phyloP scores from a whole-genome alignment of 1,284 basidiomycete genomes.

The Apiotrichum laibachii region DNA sequence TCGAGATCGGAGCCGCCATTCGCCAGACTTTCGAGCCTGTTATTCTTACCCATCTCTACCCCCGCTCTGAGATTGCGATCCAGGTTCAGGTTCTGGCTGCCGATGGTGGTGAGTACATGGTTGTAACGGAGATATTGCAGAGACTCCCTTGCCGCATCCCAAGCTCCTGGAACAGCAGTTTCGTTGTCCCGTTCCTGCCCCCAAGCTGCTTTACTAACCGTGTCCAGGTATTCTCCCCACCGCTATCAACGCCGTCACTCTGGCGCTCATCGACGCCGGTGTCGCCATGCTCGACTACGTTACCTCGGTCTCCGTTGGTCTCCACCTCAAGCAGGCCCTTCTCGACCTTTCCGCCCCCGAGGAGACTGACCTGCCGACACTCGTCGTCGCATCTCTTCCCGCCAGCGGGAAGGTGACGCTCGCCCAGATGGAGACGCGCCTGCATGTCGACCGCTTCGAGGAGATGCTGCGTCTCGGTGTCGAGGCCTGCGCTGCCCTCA shows the following conservation, averaged over 20 bases:
- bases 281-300: constrained; percentile 89
- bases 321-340: constrained; percentile 65
- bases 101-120: constrained; percentile 63
- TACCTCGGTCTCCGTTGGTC: constrained; percentile 76
- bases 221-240: constrained; percentile 76
- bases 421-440: constrained; percentile 87
- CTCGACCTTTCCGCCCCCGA: constrained; percentile 84
- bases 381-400: constrained; percentile 86
- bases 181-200: not conserved
- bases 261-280: constrained; percentile 86
- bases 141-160: not conserved
- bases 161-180: not conserved
- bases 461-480: constrained; percentile 78
- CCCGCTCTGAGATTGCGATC: constrained; percentile 89
- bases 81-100: constrained; percentile 88
- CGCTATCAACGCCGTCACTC: constrained; percentile 89
- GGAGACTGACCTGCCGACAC: constrained; percentile 82
- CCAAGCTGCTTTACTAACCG: not conserved
- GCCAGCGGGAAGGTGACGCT: constrained; percentile 77
- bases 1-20: constrained; percentile 82
- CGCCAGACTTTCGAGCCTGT: constrained; percentile 95
- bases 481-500: constrained; percentile 73
- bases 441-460: constrained; percentile 88
- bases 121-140: not conserved
- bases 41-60: constrained; percentile 84